phyloP scores from a whole-genome alignment of 2,329 filamentous ascomycete species.

The Rugonectria rugulosa region DNA sequence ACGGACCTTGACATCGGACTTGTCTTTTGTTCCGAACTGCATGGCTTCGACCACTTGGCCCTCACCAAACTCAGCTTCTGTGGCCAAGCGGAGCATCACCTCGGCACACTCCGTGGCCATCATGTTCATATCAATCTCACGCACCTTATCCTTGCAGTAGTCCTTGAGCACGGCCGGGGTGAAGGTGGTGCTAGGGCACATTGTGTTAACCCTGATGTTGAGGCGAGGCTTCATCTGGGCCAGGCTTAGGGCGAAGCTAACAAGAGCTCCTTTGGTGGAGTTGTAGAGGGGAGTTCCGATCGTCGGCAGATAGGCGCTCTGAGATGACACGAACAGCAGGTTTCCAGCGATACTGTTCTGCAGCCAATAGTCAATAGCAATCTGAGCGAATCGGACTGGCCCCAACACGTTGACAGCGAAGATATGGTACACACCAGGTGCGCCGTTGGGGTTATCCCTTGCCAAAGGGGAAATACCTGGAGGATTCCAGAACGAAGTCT shows the following conservation, averaged over 20 bases:
- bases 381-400: not conserved
- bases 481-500: not conserved
- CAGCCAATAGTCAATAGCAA: slow-evolving; percentile 7
- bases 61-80: not conserved
- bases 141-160: not conserved
- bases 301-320: not conserved
- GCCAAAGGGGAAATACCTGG: not conserved
- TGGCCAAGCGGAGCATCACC: not conserved
- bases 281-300: not conserved
- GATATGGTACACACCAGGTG: slow-evolving; percentile 1
- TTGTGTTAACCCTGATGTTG: not conserved
- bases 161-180: not conserved
- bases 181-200: not conserved
- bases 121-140: not conserved
- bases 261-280: not conserved
- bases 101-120: not conserved
- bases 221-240: not conserved
- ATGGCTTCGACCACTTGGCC: not conserved
- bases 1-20: not conserved
- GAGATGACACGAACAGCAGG: not conserved
- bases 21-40: not conserved
- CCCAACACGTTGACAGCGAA: not conserved
- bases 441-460: not conserved
- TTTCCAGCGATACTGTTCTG: not conserved
- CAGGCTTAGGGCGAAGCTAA: not conserved